Evolutionary conservation across 78 protist species (phyloP).

Genomic region (Cavenderia fasciculata): DNA sequence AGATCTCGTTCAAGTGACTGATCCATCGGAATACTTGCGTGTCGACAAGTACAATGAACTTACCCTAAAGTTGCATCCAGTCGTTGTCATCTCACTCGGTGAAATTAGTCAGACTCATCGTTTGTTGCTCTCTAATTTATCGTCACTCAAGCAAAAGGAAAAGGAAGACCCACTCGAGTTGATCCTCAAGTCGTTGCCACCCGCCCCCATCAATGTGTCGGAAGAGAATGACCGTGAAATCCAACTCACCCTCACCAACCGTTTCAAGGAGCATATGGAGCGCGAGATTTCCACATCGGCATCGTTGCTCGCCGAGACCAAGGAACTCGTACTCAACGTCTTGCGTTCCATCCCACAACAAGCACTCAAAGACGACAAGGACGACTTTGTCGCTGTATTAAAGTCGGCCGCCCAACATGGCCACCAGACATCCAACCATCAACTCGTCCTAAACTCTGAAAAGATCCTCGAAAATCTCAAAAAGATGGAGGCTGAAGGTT

Average conservation of each 20-base stretch:
- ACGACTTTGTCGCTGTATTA: conserved; percentile 32
- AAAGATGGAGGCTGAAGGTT: conserved; percentile 64
- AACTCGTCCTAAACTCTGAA: conserved; percentile 25
- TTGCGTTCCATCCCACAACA: conserved; percentile 63
- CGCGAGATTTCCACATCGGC: conserved; percentile 62
- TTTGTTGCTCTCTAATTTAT: conserved; percentile 21
- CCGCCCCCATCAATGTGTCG: conserved; percentile 23
- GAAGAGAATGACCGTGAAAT: conserved; percentile 80
- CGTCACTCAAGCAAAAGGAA: conserved; percentile 41
- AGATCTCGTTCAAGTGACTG: conserved; percentile 70
- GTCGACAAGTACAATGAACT: conserved; percentile 82
- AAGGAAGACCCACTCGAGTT: conserved; percentile 79
- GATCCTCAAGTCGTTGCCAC: conserved; percentile 57
- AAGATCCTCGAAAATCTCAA: conserved; percentile 51
- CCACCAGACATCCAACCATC: neutral
- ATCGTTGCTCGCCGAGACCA: conserved; percentile 62
- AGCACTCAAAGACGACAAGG: conserved; percentile 17
- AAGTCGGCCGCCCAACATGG: conserved; percentile 38
- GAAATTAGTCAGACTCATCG: conserved; percentile 76
- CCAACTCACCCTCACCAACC: conserved; percentile 68
- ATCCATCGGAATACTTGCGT: conserved; percentile 71
- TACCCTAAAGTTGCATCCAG: conserved; percentile 74
- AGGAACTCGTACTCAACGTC: conserved; percentile 50
- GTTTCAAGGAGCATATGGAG: conserved; percentile 62
- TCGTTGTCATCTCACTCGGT: conserved; percentile 55